These are phyloP conservation scores for Chlorella vulgaris DNA, from an alignment of 139 green algal genomes.

Conservation along the genomic window DNA sequence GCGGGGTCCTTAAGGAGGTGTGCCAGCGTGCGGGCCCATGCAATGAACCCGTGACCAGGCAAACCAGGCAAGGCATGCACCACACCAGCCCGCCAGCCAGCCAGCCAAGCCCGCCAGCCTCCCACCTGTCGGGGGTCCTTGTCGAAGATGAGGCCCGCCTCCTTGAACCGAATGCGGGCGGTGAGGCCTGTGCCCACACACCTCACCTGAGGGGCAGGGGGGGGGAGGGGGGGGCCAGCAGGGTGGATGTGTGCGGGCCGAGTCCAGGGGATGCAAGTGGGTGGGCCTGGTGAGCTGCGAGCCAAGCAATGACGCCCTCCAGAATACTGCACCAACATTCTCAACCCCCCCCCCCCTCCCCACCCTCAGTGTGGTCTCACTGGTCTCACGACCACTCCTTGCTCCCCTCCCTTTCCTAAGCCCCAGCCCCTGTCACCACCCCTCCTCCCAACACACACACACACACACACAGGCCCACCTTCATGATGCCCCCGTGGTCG, in stretches of 20 bases:
- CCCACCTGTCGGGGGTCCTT: constrained; percentile 65
- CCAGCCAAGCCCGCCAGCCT: not conserved
- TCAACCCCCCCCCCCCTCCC: too few relatives aligned
- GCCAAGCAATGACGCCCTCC: too few relatives aligned
- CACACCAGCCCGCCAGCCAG: not conserved
- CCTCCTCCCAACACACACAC: not conserved
- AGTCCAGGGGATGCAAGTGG: not conserved
- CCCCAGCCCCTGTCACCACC: not conserved
- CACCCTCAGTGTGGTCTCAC: too few relatives aligned
- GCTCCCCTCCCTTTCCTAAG: too few relatives aligned
- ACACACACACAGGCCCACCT: constrained; percentile 31
- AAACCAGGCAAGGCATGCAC: too few relatives aligned
- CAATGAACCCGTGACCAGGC: too few relatives aligned
- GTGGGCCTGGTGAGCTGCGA: not conserved
- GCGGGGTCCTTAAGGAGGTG: too few relatives aligned
- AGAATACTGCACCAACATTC: too few relatives aligned
- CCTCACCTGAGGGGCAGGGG: constrained; percentile 3
- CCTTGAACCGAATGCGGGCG: constrained; percentile 71
- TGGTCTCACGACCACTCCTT: too few relatives aligned
- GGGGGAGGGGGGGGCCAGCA: constrained; percentile 13
- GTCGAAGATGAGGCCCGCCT: constrained; percentile 62
- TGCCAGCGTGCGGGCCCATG: too few relatives aligned
- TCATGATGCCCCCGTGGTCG: constrained; percentile 87
- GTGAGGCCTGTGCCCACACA: constrained; percentile 36
- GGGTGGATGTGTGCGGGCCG: too few relatives aligned